phyloP scores from a whole-genome alignment of 148 eudicot species.

The Vaccinium vitisidaea region DNA sequence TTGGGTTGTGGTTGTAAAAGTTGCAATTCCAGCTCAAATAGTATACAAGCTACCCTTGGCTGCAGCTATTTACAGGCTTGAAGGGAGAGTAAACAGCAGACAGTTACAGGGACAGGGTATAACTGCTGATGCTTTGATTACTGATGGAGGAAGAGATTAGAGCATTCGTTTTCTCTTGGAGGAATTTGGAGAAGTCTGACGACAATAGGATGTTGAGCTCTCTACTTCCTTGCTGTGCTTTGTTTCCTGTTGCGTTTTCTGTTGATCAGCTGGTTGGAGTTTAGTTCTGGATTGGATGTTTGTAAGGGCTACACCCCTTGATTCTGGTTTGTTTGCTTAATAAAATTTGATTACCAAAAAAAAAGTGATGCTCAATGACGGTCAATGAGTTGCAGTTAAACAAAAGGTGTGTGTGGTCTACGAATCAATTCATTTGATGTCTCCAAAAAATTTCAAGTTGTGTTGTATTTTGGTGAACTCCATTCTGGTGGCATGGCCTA shows the following conservation, averaged over 20 bases:
- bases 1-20: neutral
- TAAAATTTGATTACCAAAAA: neutral
- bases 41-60: neutral
- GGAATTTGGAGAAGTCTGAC: neutral
- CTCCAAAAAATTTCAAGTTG: neutral
- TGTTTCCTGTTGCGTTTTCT: neutral
- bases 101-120: neutral
- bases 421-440: neutral
- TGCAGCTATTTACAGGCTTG: slow-evolving; percentile 2
- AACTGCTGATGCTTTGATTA: neutral
- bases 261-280: neutral
- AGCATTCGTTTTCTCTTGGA: neutral
- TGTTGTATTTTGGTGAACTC: neutral
- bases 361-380: neutral
- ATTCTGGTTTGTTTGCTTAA: neutral
- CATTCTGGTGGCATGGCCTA: neutral
- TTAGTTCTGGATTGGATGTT: neutral
- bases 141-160: neutral
- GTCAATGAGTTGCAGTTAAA: neutral
- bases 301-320: neutral
- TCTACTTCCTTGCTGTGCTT: neutral
- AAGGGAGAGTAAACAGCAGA: neutral
- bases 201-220: neutral
- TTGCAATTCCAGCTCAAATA: neutral
- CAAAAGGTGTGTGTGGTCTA: neutral